Base-by-base conservation (phyloP, 2,329 filamentous ascomycete genomes). In the Emericellopsis atlantica region DNA sequence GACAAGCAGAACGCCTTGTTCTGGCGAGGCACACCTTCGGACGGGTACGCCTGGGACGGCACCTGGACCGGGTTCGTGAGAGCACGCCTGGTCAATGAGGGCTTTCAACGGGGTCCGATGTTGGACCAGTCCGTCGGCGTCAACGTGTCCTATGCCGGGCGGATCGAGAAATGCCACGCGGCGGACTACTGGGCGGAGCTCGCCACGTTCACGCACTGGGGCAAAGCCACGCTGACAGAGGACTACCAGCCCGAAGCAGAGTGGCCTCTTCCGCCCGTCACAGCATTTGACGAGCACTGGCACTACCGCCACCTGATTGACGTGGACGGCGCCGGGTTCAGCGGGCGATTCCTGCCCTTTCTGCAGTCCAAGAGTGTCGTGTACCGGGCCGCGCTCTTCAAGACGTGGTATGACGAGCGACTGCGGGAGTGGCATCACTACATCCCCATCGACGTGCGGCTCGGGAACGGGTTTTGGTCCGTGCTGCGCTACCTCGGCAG, bases 321-420 rank as follows among this genome's bases (percentile, higher is more conserved):
- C 53, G 68, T 87, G 39, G 83, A 88, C 54, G 83, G 82, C 16
- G 75, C 79, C 53, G 72, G 68, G 3, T 79, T 80, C 53, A 76
- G 70, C 34, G 78, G 76, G 1, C 69, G 78, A 10, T 81, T 77
- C 55, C 64, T 86, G 4, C 79, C 81, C 0, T 75, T 88, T 54
- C 70, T 83, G 48, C 69, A 70, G 22, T 79, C 72, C 39, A 79
- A 72, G 6, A 76, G 71, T 33, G 55, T 86, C 15, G 76, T 78
- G 0, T 73, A 88, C 58, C 87, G 87, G 59, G 74, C 49, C 5
- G 48, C 49, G 3, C 60, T 79, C 21, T 82, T 78, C 52, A 63
- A 67, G 21, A 76, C 80, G 43, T 83, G 79, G 79, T 76, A 78
- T 49, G 77, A 80, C 47, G 66, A 70, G 29, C 65, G 79, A 2